Evolutionary conservation across 2,329 filamentous ascomycete species (phyloP).

Genomic region (Endothia cerciana): DNA sequence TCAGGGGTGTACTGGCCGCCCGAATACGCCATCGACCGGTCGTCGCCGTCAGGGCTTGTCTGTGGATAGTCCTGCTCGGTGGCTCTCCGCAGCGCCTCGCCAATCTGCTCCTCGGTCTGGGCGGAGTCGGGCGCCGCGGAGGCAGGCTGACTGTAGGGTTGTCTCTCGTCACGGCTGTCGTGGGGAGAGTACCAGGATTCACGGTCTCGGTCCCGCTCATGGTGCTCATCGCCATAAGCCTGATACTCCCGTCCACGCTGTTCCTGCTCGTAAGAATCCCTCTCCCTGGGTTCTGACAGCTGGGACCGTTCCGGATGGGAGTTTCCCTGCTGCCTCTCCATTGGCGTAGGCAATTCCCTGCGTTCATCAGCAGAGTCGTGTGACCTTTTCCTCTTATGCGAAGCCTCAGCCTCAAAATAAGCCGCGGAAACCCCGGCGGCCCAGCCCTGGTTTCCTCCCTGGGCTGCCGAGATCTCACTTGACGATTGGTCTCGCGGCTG

Average conservation of each 20-base stretch:
- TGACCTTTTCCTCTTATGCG: conserved; percentile 73
- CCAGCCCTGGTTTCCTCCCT: conserved; percentile 47
- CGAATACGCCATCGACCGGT: conserved; percentile 46
- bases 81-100: conserved; percentile 49
- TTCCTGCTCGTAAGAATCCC: conserved; percentile 29
- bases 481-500: conserved; percentile 33
- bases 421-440: conserved; percentile 39
- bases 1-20: conserved; percentile 51
- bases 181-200: conserved; percentile 55
- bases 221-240: conserved; percentile 49
- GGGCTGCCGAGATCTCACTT: conserved; percentile 36
- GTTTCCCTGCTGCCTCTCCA: conserved; percentile 43
- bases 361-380: conserved; percentile 56
- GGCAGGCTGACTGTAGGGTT: conserved; percentile 50
- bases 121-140: conserved; percentile 50
- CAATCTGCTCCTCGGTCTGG: conserved; percentile 55
- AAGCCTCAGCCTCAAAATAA: conserved; percentile 51
- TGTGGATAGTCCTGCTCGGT: conserved; percentile 55
- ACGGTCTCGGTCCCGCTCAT: conserved; percentile 47
- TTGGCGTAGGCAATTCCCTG: conserved; percentile 39
- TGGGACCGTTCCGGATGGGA: conserved; percentile 28
- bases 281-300: conserved; percentile 32
- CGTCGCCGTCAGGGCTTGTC: conserved; percentile 59
- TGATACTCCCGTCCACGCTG: conserved; percentile 45
- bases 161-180: conserved; percentile 50